phyloP scores from a whole-genome alignment of 345 rosid species.

The Eucalyptus grandis region DNA sequence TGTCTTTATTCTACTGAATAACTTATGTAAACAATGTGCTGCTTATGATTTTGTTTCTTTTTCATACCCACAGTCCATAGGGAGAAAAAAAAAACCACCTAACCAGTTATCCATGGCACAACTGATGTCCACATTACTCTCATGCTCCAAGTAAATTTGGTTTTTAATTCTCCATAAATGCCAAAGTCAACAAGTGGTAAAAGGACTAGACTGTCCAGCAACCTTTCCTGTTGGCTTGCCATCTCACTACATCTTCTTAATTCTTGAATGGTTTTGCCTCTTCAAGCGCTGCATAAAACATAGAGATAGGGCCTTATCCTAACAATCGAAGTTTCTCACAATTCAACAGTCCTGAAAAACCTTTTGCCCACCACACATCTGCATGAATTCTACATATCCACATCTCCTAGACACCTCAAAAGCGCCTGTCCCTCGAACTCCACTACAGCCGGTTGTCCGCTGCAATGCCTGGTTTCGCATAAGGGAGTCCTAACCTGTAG shows the following conservation, averaged over 20 bases:
- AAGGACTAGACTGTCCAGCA: no score
- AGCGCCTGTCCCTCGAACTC: rapidly evolving
- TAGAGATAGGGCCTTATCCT: background rate
- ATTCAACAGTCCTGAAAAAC: no score
- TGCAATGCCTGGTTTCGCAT: no score
- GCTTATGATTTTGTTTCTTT: background rate
- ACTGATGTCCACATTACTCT: background rate
- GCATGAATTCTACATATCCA: background rate
- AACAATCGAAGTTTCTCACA: background rate
- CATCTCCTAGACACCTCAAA: background rate
- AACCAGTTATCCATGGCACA: background rate
- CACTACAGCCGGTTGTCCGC: rapidly evolving
- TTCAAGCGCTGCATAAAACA: background rate
- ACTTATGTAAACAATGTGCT: background rate
- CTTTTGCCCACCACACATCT: no score
- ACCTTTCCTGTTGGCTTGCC: no score
- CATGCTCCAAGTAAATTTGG: background rate
- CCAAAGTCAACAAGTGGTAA: no score
- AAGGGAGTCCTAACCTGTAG: no score
- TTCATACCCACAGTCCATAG: background rate
- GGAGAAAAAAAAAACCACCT: background rate
- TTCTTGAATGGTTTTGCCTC: background rate
- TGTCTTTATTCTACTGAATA: background rate
- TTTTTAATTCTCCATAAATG: background rate
- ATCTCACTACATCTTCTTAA: no score